Evolutionary conservation across 192 early-diverging fungal genomes (phyloP).

Genomic region (Linnemannia zychae): DNA sequence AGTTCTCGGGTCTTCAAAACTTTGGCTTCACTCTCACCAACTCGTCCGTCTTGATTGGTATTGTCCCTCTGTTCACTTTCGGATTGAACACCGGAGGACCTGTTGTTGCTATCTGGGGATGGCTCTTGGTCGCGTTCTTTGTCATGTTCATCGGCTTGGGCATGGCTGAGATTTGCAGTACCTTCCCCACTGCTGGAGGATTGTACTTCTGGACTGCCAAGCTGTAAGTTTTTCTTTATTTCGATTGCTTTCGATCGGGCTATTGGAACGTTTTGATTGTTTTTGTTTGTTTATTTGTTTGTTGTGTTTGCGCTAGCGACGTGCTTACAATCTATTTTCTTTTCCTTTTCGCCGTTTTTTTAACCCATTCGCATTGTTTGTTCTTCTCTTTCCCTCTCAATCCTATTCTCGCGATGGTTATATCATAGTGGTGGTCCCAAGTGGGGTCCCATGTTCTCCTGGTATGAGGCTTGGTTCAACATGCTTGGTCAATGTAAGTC

Average conservation of each 20-base stretch:
- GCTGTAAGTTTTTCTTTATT: not conserved
- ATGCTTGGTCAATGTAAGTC: constrained; percentile 41
- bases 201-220: constrained; percentile 40
- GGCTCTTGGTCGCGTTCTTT: constrained; percentile 59
- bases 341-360: not conserved
- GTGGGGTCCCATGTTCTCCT: constrained; percentile 45
- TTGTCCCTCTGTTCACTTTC: constrained; percentile 50
- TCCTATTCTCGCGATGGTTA: not conserved
- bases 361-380: not conserved
- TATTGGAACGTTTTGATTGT: not conserved
- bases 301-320: not conserved
- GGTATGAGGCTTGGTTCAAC: constrained; percentile 51
- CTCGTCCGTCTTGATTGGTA: constrained; percentile 29
- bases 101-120: constrained; percentile 62
- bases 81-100: constrained; percentile 59
- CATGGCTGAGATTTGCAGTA: constrained; percentile 64
- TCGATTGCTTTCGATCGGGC: not conserved
- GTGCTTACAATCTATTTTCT: not conserved
- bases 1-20: constrained; percentile 36
- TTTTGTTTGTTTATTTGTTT: not conserved
- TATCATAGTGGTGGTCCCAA: constrained; percentile 30
- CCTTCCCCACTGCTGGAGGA: constrained; percentile 61
- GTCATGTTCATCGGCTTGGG: constrained; percentile 59
- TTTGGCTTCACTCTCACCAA: constrained; percentile 34
- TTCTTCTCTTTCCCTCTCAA: not conserved